Evolutionary conservation across 2,329 filamentous ascomycete species (phyloP), one percentile per base, ranked within the genome.

Genomic region (Pseudocercospora fuligena): DNA sequence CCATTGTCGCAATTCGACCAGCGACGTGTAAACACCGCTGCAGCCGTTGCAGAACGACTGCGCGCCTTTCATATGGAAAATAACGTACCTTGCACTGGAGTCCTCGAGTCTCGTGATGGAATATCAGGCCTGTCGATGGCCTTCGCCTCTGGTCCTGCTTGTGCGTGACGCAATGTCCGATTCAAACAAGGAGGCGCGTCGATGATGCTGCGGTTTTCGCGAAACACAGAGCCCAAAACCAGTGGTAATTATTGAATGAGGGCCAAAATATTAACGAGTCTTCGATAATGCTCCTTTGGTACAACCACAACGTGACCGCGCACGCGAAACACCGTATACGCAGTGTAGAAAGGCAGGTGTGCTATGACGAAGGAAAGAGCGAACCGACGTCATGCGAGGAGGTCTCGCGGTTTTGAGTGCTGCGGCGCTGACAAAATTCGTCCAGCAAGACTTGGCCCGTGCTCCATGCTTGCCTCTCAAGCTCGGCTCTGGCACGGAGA

Each of bases 121-220:
- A 33, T n/a, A 40, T 36, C 54, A 58, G 54, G 54, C 54, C 54
- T 58, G 54, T 40, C 29, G 54, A 58, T 58, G 54, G 54, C 29
- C n/a, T 40, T 27, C 33, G 54, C 16, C 23, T 40, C 27, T 58
- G 29, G 12, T 21, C 8, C 47, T 51, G 47, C 25, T 51, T 21
- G 12, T 27, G 54, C 54, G 54, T 58, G 54, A 58, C 54, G 54
- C 54, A 58, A 58, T 58, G n/a, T 58, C n/a, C 31, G 54, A 58
- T 33, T 51, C 29, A 58, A 58, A 25, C 54, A 40, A 21, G 54
- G 31, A 58, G 31, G 54, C 31, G 51, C 23, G 51, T 25, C 7
- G 21, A 25, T 27, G 51, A 54, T 54, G 51, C 51, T 27, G 21
- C 25, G 16, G 23, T 8, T 54, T 25, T 9, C 3, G 51, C 25